Conservation (phyloP, 192 early-diverging fungal species). For the Entophlyctis luteolus region DNA sequence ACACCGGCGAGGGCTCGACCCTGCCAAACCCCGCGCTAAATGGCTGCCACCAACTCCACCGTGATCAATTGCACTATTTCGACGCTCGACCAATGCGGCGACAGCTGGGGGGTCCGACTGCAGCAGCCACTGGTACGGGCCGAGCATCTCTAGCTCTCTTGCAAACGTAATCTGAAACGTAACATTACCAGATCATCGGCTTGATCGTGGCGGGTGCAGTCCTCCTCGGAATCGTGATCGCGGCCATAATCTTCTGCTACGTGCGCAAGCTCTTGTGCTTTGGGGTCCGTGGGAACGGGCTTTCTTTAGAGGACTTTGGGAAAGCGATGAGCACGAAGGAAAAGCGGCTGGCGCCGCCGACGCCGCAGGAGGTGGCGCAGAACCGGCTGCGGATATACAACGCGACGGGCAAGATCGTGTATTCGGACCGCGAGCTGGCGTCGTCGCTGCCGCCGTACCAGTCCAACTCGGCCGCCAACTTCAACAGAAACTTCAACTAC, state of each 20-base stretch:
- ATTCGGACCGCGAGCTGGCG: no score
- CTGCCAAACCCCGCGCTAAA: not conserved
- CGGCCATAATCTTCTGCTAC: constrained; percentile 3
- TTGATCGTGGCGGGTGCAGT: constrained; percentile 7
- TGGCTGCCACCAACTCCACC: not conserved
- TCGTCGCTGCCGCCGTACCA: no score
- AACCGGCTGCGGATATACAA: no score
- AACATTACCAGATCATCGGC: constrained; percentile 1
- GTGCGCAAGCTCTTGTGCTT: constrained; percentile 1
- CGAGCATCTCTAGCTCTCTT: not conserved
- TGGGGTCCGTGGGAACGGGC: not conserved
- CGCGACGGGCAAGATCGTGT: no score
- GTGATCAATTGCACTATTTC: not conserved
- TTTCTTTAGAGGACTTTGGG: no score
- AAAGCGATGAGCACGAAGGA: no score
- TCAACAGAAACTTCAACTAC: no score
- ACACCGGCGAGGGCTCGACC: no score
- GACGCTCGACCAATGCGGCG: constrained; percentile 9
- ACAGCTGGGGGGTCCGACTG: constrained; percentile 4
- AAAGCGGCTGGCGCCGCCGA: no score
- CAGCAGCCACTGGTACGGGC: constrained; percentile 23
- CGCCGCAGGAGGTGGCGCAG: no score
- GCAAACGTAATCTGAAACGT: not conserved
- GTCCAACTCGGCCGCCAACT: no score
- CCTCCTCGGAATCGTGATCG: constrained; percentile 1